A percentile compares a stretch with the other conserved stretches of the same genome.
These are phyloP conservation scores for Scortechinia acanthostroma DNA, from an alignment of 2,329 filamentous ascomycete genomes.

Conservation along the genomic window DNA sequence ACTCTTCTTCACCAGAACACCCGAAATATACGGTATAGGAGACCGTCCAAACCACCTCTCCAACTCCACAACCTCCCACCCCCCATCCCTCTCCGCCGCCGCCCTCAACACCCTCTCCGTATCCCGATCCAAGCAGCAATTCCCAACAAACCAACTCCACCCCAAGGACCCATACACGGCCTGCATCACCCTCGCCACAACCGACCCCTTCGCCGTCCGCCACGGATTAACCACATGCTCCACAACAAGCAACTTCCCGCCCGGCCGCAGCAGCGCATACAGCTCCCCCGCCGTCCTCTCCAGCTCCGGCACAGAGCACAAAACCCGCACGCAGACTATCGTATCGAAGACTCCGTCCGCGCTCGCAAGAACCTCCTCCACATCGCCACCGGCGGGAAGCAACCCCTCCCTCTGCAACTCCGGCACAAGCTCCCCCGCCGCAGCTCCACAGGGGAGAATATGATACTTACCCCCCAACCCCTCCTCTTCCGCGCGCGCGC, in stretches of 20 bases:
- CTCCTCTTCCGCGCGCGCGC: slow-evolving; percentile 21
- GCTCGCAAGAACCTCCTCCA: slow-evolving; percentile 4
- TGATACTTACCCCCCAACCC: slow-evolving; percentile 35
- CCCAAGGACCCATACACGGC: slow-evolving; percentile 31
- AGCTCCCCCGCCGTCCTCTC: slow-evolving; percentile 32
- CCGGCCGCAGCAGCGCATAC: slow-evolving; percentile 39
- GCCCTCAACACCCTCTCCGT: slow-evolving; percentile 28
- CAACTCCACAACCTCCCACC: slow-evolving; percentile 36
- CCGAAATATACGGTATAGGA: slow-evolving; percentile 27
- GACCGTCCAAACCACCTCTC: slow-evolving; percentile 25
- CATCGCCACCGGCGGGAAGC: no score
- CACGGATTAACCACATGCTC: slow-evolving; percentile 46
- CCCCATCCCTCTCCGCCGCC: slow-evolving; percentile 27
- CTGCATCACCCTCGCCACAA: slow-evolving; percentile 32
- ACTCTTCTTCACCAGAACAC: slow-evolving; percentile 25
- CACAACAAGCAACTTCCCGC: slow-evolving; percentile 40
- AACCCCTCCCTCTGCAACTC: slow-evolving; percentile 23
- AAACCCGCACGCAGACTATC: slow-evolving; percentile 39
- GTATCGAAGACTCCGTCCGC: slow-evolving; percentile 38
- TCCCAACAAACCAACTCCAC: slow-evolving; percentile 40
- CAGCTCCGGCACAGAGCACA: slow-evolving; percentile 41
- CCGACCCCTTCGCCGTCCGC: slow-evolving; percentile 29
- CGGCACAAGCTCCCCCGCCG: slow-evolving; percentile 31
- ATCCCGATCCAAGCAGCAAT: slow-evolving; percentile 37
- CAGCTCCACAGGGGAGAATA: slow-evolving; percentile 34